Conservation (phyloP, 371 early-diverging fungal species). For the Chytridium lagenaria region DNA sequence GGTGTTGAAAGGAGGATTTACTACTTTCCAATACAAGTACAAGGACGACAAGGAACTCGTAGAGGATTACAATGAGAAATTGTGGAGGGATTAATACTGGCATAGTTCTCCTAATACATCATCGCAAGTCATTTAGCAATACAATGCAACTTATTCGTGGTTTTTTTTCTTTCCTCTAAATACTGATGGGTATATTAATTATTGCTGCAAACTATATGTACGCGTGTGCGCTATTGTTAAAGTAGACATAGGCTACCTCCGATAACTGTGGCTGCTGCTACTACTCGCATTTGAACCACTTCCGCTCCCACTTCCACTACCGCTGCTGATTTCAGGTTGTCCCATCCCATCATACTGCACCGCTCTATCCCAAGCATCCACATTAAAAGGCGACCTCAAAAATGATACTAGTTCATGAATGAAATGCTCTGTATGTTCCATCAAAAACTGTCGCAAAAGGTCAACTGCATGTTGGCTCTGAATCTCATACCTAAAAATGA, state of each 20-base stretch:
- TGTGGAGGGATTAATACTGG: slow-evolving; percentile 56
- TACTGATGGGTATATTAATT: not conserved
- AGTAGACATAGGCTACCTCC: not conserved
- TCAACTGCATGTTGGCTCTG: slow-evolving; percentile 25
- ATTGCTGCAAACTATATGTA: not conserved
- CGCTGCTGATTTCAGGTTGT: not conserved
- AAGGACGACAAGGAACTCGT: slow-evolving; percentile 62
- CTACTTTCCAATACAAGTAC: slow-evolving; percentile 67
- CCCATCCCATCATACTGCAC: slow-evolving; percentile 32
- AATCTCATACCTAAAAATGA: not conserved
- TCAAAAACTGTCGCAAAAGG: slow-evolving; percentile 31
- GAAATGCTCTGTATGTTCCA: slow-evolving; percentile 40
- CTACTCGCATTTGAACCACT: not conserved
- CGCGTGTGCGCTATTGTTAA: not conserved
- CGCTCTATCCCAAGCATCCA: slow-evolving; percentile 40
- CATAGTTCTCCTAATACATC: too few species aligned
- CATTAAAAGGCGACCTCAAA: slow-evolving; percentile 39
- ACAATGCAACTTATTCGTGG: not conserved
- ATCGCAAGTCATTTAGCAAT: too few species aligned
- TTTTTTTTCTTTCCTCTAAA: not conserved
- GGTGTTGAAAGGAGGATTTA: slow-evolving; percentile 75
- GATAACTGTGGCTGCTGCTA: too few species aligned
- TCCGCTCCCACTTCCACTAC: not conserved
- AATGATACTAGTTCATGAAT: slow-evolving; percentile 48
- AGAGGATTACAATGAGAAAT: slow-evolving; percentile 65